phyloP scores from a whole-genome alignment of 805 yeast genomes.

The Wickerhamomyces bisporus region DNA sequence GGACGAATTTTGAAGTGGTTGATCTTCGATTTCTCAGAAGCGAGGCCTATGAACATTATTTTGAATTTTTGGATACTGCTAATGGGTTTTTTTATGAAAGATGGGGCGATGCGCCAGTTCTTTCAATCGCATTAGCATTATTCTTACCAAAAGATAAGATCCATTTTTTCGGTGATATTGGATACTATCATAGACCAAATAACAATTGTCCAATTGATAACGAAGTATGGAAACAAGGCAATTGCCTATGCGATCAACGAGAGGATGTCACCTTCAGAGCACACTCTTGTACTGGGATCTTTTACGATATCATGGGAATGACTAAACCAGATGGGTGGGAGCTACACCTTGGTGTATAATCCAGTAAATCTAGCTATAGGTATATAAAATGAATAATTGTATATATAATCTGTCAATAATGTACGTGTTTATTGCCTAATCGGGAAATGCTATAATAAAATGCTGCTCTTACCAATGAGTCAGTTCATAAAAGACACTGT shows the following conservation, averaged over 20 bases:
- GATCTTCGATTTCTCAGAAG: slow-evolving; percentile 46
- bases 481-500: too few relatives aligned
- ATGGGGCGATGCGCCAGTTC: slow-evolving; percentile 95
- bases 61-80: slow-evolving; percentile 39
- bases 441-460: too few relatives aligned
- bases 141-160: slow-evolving; percentile 63
- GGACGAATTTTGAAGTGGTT: slow-evolving; percentile 61
- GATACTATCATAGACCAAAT: slow-evolving; percentile 68
- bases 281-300: slow-evolving; percentile 65
- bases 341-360: slow-evolving; percentile 26
- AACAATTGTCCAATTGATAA: slow-evolving; percentile 54
- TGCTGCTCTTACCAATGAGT: too few relatives aligned
- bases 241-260: slow-evolving; percentile 52
- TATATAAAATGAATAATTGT: too few relatives aligned
- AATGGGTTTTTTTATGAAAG: slow-evolving; percentile 57
- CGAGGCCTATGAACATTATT: slow-evolving; percentile 39
- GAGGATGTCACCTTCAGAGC: slow-evolving; percentile 71
- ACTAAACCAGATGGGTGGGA: slow-evolving; percentile 69
- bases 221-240: slow-evolving; percentile 38
- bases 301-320: slow-evolving; percentile 47
- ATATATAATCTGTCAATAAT: too few relatives aligned
- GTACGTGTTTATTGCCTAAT: too few relatives aligned
- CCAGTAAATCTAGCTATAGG: too few relatives aligned
- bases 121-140: slow-evolving; percentile 76
- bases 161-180: slow-evolving; percentile 79